Evolutionary conservation across 1,284 basidiomycete genomes (phyloP), one percentile per base, ranked within the genome.

Genomic region (Porogramme epimiltina): DNA sequence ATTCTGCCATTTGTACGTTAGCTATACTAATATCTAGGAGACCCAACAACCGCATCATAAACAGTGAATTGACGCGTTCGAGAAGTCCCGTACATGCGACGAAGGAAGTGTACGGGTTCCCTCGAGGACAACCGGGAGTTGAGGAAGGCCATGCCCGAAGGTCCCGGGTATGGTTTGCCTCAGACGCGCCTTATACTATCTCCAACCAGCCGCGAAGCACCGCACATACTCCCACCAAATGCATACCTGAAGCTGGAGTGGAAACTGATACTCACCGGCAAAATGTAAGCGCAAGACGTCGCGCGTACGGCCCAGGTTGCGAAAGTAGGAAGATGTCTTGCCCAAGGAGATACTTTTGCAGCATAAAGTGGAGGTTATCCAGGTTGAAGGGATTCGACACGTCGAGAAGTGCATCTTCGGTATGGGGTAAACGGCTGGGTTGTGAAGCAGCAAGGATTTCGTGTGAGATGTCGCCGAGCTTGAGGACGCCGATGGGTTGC

Each of bases 301-400:
- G 70, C 8, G 84, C 82, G 66, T 85, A 87, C 2, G 83, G 82
- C 0, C 84, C 84, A 0, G 84, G 84, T 59, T 85, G 82, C 0
- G 80, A 81, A 1, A 85, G 70, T 18, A 86, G 66, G 65, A 85
- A 87, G 4, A 84, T 70, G 63, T 87, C 84, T 63, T 87, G 84
- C 3, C 82, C 83, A 1, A 87, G 73, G n/a, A 85, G 62, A 64
- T 80, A 82, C 63, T 86, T 86, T 70, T 87, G 82, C 57, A 87
- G 63, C 68, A 87, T 73, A 56, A 84, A 87, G 64, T 83, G 77
- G 34, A 86, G 62, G 57, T 85, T 81, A 48, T 83, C 78, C 40
- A 75, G 54, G 59, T 80, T 85, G 41, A 81, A 71, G 0, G 74
- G 62, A 55, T 85, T 76, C 36, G 71, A 58, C 9, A 76, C 59